Percentiles rank a stretch among this genome's conserved stretches.
Evolutionary conservation across 768 basidiomycete species (phyloP).

Genomic region (Lactifluus volemus): DNA sequence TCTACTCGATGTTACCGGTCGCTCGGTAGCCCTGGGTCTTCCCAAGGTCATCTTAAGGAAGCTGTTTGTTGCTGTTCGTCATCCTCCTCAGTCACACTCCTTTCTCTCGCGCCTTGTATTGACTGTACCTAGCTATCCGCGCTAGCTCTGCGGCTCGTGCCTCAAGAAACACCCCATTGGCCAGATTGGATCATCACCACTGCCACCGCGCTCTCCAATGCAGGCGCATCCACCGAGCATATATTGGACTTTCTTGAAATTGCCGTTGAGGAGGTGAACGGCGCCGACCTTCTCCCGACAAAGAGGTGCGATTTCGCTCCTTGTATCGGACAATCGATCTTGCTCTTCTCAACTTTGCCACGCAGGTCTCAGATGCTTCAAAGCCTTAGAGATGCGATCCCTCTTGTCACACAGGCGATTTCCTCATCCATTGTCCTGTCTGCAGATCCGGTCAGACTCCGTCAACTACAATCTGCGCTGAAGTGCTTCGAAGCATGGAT

Average conservation of each 20-base stretch:
- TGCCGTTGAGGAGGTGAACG: conserved; percentile 72
- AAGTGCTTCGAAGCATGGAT: conserved; percentile 85
- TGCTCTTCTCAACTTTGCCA: conserved; percentile 5
- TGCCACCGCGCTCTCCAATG: conserved; percentile 50
- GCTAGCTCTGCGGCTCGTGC: conserved; percentile 61
- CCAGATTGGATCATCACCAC: conserved; percentile 68
- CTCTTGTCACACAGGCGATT: conserved; percentile 65
- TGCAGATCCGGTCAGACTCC: conserved; percentile 25
- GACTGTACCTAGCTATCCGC: conserved; percentile 25
- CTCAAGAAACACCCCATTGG: conserved; percentile 53
- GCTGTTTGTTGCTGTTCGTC: conserved; percentile 75
- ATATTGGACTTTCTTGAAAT: conserved; percentile 74
- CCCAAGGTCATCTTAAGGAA: conserved; percentile 75
- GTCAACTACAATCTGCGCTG: conserved; percentile 60
- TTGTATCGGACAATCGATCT: not conserved
- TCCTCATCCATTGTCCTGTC: conserved; percentile 43
- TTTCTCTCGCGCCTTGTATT: conserved; percentile 1
- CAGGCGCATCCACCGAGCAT: conserved; percentile 49
- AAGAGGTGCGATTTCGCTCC: conserved; percentile 49
- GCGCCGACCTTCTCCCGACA: conserved; percentile 64
- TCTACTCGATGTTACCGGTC: conserved; percentile 60
- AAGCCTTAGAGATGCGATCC: conserved; percentile 56
- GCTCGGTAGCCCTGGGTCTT: conserved; percentile 48
- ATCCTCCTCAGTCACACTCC: not conserved
- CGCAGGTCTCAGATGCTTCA: conserved; percentile 54